Percentiles rank a stretch among this genome's conserved stretches.
phyloP scores from a whole-genome alignment of 495 filamentous ascomycete genomes.

The Penicillium macrosclerotiorum region DNA sequence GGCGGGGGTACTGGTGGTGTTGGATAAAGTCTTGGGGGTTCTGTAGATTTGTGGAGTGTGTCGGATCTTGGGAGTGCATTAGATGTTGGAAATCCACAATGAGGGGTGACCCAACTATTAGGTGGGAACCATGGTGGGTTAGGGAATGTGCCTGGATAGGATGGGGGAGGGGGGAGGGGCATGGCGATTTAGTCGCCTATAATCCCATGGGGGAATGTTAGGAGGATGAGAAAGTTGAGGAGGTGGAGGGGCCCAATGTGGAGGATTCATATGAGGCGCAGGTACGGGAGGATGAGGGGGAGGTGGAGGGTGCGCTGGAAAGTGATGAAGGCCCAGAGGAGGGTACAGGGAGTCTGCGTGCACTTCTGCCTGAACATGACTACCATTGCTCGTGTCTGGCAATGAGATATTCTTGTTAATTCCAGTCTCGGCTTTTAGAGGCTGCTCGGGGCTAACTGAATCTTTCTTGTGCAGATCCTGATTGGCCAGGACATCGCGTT shows the following conservation, averaged over 20 bases:
- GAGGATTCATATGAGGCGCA: neutral
- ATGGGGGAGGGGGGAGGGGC: too few relatives aligned
- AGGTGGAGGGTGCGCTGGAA: neutral
- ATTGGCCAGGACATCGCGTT: too few relatives aligned
- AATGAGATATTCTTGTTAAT: too few relatives aligned
- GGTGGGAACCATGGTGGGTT: neutral
- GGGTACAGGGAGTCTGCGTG: neutral
- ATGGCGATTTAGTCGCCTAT: too few relatives aligned
- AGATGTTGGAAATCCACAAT: neutral
- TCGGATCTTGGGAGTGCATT: too few relatives aligned
- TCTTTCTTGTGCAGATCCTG: too few relatives aligned
- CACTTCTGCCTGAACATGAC: neutral
- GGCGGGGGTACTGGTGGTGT: slow-evolving; percentile 1
- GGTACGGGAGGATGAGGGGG: slow-evolving; percentile 1
- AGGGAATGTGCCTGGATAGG: slow-evolving; percentile 11
- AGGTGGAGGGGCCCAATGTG: neutral
- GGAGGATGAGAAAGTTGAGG: neutral
- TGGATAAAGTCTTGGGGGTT: neutral
- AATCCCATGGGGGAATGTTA: neutral
- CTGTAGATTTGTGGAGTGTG: too few relatives aligned
- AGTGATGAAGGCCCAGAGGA: neutral
- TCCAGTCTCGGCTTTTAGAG: too few relatives aligned
- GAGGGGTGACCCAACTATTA: neutral
- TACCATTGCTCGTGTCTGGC: neutral
- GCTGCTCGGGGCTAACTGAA: too few relatives aligned